Evolutionary conservation across 108 stramenopile species (phyloP).

Genomic region (Aurantiochytrium sp.): DNA sequence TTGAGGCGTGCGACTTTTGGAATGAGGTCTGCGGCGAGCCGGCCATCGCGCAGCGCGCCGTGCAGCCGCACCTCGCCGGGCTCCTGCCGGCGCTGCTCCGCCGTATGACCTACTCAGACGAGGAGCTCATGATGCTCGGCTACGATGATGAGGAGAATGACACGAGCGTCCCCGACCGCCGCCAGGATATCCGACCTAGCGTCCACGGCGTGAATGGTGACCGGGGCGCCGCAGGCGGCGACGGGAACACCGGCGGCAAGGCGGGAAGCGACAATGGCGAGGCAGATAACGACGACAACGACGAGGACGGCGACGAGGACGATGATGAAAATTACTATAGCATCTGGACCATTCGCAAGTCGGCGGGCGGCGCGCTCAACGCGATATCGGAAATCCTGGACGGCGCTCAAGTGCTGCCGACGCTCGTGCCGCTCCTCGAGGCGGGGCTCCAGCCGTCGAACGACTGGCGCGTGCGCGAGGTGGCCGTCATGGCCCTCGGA

Average conservation of each 20-base stretch:
- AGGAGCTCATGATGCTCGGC: slow-evolving; percentile 24
- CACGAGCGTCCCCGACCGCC: neutral
- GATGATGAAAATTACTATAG: neutral
- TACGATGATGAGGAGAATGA: slow-evolving; percentile 7
- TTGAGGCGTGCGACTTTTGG: neutral
- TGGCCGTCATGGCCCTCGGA: neutral
- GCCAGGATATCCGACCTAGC: neutral
- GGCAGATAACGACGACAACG: neutral
- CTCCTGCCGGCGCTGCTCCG: neutral
- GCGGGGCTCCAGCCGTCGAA: neutral
- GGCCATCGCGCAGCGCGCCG: neutral
- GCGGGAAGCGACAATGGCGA: neutral
- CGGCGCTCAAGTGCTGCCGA: neutral
- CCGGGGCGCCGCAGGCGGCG: neutral
- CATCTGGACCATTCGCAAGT: slow-evolving; percentile 26
- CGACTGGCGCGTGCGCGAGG: neutral
- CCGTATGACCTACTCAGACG: neutral
- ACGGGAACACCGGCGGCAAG: neutral
- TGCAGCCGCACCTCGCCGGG: neutral
- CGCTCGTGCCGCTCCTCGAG: neutral
- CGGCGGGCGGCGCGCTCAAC: neutral
- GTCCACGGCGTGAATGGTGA: neutral
- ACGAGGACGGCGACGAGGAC: neutral
- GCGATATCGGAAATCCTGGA: neutral
- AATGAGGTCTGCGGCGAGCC: neutral